A percentile compares a stretch with the other conserved stretches of the same genome.
Evolutionary conservation across 2,329 filamentous ascomycete species (phyloP).

Genomic region (Colletotrichum spaethianum): DNA sequence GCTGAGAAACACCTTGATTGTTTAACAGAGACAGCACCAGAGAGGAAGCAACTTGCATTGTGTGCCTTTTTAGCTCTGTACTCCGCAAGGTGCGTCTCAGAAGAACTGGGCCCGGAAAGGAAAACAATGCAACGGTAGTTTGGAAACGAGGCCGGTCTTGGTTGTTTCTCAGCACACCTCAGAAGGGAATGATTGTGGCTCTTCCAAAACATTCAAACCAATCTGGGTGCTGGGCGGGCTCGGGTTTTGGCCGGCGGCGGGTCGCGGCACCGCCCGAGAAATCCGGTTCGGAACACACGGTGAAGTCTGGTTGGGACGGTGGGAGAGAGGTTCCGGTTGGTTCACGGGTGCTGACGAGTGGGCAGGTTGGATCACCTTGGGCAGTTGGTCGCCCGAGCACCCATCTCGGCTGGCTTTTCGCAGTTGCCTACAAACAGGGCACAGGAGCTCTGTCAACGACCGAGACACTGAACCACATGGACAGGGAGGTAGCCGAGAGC

Average conservation of each 20-base stretch:
- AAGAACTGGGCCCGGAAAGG: constrained; percentile 29
- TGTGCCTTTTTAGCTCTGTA: not conserved
- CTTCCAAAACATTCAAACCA: constrained; percentile 2
- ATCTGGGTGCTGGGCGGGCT: constrained; percentile 2
- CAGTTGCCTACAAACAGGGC: not conserved
- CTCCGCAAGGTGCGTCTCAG: constrained; percentile 15
- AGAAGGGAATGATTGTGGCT: not conserved
- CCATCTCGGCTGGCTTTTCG: not conserved
- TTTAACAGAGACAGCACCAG: constrained; percentile 11
- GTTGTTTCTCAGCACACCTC: not conserved
- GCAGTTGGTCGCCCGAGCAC: constrained; percentile 31
- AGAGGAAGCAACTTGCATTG: not conserved
- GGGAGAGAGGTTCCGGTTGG: not conserved
- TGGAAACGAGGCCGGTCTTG: not conserved
- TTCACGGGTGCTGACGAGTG: not conserved
- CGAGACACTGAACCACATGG: constrained; percentile 25
- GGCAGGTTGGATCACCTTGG: constrained; percentile 9
- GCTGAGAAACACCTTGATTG: not conserved
- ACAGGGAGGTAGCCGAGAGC: constrained; percentile 17
- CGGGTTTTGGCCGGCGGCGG: constrained; percentile 20
- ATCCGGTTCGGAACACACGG: constrained; percentile 28
- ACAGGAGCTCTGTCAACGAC: constrained; percentile 8
- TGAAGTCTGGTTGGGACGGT: constrained; percentile 1
- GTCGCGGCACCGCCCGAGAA: constrained; percentile 26
- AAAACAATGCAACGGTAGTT: constrained; percentile 27